phyloP scores from a whole-genome alignment of 768 basidiomycete species.

The Amanita phalloides region DNA sequence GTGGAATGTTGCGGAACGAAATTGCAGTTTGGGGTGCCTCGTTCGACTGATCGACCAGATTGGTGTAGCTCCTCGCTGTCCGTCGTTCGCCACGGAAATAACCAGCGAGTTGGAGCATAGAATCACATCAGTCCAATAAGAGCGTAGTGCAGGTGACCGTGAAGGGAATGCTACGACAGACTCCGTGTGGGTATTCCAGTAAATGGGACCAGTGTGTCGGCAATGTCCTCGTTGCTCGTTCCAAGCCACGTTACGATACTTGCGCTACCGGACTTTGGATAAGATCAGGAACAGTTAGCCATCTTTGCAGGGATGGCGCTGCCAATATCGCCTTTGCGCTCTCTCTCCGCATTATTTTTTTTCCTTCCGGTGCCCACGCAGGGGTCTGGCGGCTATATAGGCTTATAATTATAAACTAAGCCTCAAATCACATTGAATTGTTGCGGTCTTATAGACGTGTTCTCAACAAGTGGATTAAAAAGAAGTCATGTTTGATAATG shows the following conservation, averaged over 20 bases:
- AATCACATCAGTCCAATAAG: neutral
- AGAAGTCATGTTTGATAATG: neutral
- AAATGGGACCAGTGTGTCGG: neutral
- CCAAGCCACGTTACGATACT: neutral
- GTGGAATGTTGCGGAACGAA: neutral
- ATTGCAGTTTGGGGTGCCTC: constrained; percentile 1
- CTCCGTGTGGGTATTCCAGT: neutral
- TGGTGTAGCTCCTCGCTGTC: neutral
- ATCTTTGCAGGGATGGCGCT: neutral
- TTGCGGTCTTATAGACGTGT: neutral
- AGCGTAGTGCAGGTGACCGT: neutral
- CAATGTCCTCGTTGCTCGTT: neutral
- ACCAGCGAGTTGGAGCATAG: neutral
- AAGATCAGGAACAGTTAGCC: neutral
- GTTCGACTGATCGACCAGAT: neutral
- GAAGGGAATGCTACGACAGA: neutral
- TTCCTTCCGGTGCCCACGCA: neutral
- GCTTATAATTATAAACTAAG: neutral
- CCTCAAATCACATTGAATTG: neutral
- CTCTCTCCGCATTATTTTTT: neutral
- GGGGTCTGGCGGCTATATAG: neutral
- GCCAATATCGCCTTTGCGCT: neutral
- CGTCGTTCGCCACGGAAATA: neutral
- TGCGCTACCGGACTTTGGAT: neutral
- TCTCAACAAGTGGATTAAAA: neutral